Base-by-base conservation (phyloP, 2,329 filamentous ascomycete genomes). In the Dothideomycetes sp. region DNA sequence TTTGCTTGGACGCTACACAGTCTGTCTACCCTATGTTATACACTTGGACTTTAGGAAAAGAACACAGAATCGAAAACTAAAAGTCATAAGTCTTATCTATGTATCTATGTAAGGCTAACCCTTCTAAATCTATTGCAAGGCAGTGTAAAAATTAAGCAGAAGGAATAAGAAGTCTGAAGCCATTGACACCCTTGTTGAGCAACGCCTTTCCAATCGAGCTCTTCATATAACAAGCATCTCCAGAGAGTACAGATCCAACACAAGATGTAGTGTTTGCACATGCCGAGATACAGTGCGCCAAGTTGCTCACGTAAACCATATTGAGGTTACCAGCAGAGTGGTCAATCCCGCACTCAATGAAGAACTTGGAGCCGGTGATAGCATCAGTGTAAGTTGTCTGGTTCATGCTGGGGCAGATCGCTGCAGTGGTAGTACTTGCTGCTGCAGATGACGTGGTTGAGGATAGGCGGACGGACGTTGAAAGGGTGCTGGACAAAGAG, bases 331-430 rank as follows among this genome's bases (percentile, higher is more conserved):
- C 52, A 14, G 51, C 54, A 8, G 38, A 14, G 38, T 55, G 52
- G 38, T 59, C 56, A 37, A 56, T 50, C 31, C 52, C 52, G 34
- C 56, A 59, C 37, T 54, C 49, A 36, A 55, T 44, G n/a, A 47
- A 36, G 37, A 48, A 55, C 34, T 44, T 43, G 16, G 44, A 37
- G 31, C 49, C 49, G 19, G 44, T 43, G 3, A 39, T 33, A 14
- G 41, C 17, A 36, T 41, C 35, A 24, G 34, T 41, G 34, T 46
- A 47, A 39, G 44, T 40, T n/a, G 49, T 48, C 19, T 37, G 37
- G 45, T 52, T 47, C 9, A 45, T 45, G 4, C 38, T 40, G 2
- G 49, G 47, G 43, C 49, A 53, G 19, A 45, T 36, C 8, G 43
- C 40, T 9, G 42, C 37, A n/a, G 37, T 15, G 19, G 39, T 39